These are phyloP conservation scores for Solanum corneliomulleri DNA, from an alignment of 257 asterid species.

Conservation along the genomic window DNA sequence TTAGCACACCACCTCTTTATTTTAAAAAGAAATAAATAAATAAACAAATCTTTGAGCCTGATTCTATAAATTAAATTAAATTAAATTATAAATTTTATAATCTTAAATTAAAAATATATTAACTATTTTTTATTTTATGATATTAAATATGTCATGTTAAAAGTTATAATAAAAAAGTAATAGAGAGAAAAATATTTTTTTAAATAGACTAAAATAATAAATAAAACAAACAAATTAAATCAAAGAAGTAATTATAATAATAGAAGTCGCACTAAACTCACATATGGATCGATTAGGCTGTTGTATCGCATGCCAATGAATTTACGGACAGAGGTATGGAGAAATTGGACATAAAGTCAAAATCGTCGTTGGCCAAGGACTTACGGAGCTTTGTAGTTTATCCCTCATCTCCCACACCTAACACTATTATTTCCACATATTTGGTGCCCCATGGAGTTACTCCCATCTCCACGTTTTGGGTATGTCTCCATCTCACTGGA, in stretches of 20 bases:
- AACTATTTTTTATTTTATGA: no score
- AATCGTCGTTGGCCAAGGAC: background rate
- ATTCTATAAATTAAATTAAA: no score
- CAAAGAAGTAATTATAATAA: background rate
- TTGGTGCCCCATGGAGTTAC: background rate
- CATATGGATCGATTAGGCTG: background rate
- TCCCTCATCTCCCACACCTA: background rate
- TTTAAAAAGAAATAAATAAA: background rate
- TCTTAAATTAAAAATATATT: no score
- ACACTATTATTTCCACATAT: background rate
- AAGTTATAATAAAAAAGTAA: no score
- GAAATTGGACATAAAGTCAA: background rate
- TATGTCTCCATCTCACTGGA: background rate
- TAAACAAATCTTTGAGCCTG: background rate
- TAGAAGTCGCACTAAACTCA: background rate
- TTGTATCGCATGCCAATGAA: background rate
- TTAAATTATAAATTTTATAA: no score
- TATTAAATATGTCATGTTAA: no score
- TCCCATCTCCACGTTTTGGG: background rate
- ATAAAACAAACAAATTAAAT: no score
- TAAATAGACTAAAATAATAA: no score
- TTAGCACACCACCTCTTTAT: background rate
- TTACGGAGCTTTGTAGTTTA: background rate
- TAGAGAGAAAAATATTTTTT: no score
- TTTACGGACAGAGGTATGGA: background rate